A percentile compares a stretch with the other conserved stretches of the same genome.
Evolutionary conservation across 2,329 filamentous ascomycete species (phyloP).

Genomic region (Pyrenophora tritici-repentis): DNA sequence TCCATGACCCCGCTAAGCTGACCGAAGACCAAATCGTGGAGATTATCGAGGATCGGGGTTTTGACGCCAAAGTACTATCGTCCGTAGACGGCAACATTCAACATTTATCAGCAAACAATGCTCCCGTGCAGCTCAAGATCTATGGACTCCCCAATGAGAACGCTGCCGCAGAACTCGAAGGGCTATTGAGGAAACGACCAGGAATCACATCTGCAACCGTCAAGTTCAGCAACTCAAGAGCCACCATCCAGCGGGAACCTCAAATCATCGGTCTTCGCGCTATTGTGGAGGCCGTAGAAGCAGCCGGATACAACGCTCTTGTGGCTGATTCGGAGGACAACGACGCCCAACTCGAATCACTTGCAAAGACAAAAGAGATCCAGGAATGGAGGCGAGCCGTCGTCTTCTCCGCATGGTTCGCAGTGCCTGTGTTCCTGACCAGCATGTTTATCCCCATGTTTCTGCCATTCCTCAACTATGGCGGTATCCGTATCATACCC

Average conservation of each 20-base stretch:
- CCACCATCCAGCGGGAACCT: conserved; percentile 75
- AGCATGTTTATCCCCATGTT: conserved; percentile 95
- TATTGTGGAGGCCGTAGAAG: conserved; percentile 81
- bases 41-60: conserved; percentile 86
- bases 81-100: conserved; percentile 65
- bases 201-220: conserved; percentile 78
- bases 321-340: conserved; percentile 93
- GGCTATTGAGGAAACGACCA: conserved; percentile 64
- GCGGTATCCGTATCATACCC: conserved; percentile 66
- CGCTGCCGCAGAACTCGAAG: conserved; percentile 74
- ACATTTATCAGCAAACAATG: conserved; percentile 60
- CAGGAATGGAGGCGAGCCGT: conserved; percentile 89
- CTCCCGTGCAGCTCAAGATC: conserved; percentile 78
- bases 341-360: conserved; percentile 91
- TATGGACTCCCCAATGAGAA: conserved; percentile 77
- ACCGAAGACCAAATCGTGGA: conserved; percentile 75
- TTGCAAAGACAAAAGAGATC: conserved; percentile 96
- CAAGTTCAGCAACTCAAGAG: conserved; percentile 72
- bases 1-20: conserved; percentile 76
- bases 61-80: conserved; percentile 82
- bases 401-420: conserved; percentile 75
- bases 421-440: conserved; percentile 86
- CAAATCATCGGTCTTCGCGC: conserved; percentile 75
- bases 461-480: conserved; percentile 76
- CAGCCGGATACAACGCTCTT: conserved; percentile 83